Conservation (phyloP, 371 early-diverging fungal genomes). For the Mortierella sp. region DNA sequence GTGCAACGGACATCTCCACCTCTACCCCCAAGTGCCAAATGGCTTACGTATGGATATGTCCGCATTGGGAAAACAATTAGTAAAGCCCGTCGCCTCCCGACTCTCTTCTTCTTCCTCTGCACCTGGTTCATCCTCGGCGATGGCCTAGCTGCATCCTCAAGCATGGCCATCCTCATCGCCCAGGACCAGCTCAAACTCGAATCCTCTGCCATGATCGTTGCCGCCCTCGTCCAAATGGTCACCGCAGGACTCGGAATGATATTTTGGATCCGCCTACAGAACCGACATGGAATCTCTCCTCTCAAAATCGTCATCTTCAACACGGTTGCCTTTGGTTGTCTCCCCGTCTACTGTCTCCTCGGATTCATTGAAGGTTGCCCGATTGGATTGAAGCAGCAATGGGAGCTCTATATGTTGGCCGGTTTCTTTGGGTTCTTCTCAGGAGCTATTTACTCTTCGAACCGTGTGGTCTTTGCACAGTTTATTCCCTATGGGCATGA, state of each 20-base stretch:
- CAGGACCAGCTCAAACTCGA: constrained; percentile 40
- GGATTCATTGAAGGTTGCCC: constrained; percentile 31
- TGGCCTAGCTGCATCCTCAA: constrained; percentile 37
- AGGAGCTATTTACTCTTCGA: constrained; percentile 50
- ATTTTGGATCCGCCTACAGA: constrained; percentile 53
- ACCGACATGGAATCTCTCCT: constrained; percentile 30
- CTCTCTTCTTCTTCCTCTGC: constrained; percentile 41
- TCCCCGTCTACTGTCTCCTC: constrained; percentile 37
- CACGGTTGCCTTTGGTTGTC: constrained; percentile 28
- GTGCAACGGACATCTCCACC: constrained; percentile 48
- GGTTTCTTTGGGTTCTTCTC: constrained; percentile 44
- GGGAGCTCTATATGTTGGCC: constrained; percentile 53
- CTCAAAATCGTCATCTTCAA: constrained; percentile 43
- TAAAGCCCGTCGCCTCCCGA: constrained; percentile 39
- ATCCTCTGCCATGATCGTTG: constrained; percentile 29
- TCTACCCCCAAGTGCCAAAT: constrained; percentile 29
- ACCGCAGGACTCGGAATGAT: constrained; percentile 35
- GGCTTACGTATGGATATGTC: constrained; percentile 35
- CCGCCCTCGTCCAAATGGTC: constrained; percentile 38
- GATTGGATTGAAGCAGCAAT: constrained; percentile 40
- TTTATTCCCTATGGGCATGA: constrained; percentile 50
- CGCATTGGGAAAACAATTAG: constrained; percentile 42
- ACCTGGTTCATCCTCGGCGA: constrained; percentile 53
- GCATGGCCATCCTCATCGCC: constrained; percentile 50
- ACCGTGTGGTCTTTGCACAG: constrained; percentile 47